These are phyloP conservation scores for Musa beccarii DNA, from an alignment of 176 grass and related monocot species.

Conservation along the genomic window DNA sequence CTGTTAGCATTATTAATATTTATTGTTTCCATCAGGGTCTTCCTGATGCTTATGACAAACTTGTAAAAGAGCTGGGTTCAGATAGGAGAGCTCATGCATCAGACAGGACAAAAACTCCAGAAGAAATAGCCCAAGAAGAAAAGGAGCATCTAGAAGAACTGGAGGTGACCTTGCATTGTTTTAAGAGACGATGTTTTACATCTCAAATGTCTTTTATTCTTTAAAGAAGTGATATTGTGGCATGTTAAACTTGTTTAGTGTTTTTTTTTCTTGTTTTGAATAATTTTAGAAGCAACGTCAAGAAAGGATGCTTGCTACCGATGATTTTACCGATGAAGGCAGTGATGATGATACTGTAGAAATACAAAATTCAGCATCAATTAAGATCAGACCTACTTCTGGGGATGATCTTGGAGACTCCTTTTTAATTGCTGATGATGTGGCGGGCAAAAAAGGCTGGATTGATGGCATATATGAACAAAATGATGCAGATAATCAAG, in stretches of 20 bases:
- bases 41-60: slow-evolving; percentile 70
- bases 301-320: slow-evolving; percentile 68
- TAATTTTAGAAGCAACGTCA: slow-evolving; percentile 57
- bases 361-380: slow-evolving; percentile 15
- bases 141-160: slow-evolving; percentile 74
- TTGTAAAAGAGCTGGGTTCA: slow-evolving; percentile 86
- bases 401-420: slow-evolving; percentile 95
- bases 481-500: slow-evolving; percentile 41
- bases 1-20: background rate
- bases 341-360: slow-evolving; percentile 25
- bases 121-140: slow-evolving; percentile 92
- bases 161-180: slow-evolving; percentile 37
- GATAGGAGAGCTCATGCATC: slow-evolving; percentile 74
- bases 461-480: slow-evolving; percentile 57
- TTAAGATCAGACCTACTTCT: slow-evolving; percentile 58
- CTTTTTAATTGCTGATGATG: slow-evolving; percentile 36
- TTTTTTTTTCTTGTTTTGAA: background rate
- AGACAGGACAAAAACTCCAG: slow-evolving; percentile 80
- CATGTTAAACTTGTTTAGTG: background rate
- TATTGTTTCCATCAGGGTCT: slow-evolving; percentile 30
- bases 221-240: background rate
- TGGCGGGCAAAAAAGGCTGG: slow-evolving; percentile 48
- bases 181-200: background rate
- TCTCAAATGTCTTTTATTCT: background rate
- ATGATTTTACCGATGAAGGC: slow-evolving; percentile 54